Evolutionary conservation across 2,329 filamentous ascomycete genomes (phyloP).

Genomic region (Pleoardoris graminearum): DNA sequence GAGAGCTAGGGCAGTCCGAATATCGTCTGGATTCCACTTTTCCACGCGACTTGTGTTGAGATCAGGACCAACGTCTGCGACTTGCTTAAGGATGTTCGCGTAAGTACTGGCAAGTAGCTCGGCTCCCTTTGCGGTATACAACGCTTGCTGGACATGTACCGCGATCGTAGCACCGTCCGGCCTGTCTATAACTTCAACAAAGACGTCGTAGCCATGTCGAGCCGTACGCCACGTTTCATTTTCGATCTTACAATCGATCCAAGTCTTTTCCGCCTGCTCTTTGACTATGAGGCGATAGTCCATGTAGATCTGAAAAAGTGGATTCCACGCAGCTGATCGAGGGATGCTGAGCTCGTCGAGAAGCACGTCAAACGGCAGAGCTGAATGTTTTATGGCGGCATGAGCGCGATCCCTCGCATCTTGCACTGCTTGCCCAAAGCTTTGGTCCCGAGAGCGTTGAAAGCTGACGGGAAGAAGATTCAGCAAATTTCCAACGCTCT

Average conservation of each 20-base stretch:
- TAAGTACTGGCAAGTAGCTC: conserved; percentile 29
- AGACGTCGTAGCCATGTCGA: conserved; percentile 19
- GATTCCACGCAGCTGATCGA: conserved; percentile 46
- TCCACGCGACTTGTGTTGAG: conserved; percentile 3
- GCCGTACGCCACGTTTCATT: conserved; percentile 25
- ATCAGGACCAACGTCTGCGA: conserved; percentile 19
- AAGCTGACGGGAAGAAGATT: conserved; percentile 56
- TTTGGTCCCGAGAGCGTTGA: conserved; percentile 19
- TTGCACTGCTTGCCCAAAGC: conserved; percentile 33
- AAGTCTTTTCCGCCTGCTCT: conserved; percentile 10
- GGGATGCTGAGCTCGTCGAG: conserved; percentile 50
- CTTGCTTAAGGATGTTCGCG: conserved; percentile 20
- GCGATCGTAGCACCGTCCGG: conserved; percentile 6
- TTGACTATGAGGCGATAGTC: conserved; percentile 50
- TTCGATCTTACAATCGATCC: conserved; percentile 28
- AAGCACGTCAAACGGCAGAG: conserved; percentile 55
- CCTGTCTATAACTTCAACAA: conserved; percentile 16
- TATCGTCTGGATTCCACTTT: conserved; percentile 7
- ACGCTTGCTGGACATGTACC: conserved; percentile 33
- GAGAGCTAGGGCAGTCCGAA: conserved; percentile 5
- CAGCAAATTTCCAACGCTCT: conserved; percentile 53
- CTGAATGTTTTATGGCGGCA: conserved; percentile 37
- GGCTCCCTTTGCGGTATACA: conserved; percentile 31
- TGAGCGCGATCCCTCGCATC: conserved; percentile 5
- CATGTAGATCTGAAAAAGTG: conserved; percentile 56